Percentiles rank a stretch among this genome's conserved stretches.
Conservation (phyloP, 768 basidiomycete species). For the Amyloporia xantha region DNA sequence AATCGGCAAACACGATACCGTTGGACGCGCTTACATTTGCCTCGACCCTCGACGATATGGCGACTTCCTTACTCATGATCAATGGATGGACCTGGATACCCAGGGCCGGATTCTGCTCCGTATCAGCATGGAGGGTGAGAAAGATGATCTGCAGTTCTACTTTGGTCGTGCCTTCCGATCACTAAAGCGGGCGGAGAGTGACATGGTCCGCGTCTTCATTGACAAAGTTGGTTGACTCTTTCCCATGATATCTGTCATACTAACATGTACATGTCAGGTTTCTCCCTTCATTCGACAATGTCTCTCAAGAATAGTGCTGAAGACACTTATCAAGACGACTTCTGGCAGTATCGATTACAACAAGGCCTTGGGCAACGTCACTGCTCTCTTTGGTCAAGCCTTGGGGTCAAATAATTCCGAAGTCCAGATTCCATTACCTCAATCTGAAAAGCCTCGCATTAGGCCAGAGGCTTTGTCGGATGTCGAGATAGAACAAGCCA, state of each 20-base stretch:
- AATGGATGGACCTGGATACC: conserved; percentile 88
- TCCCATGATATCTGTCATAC: not conserved
- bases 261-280: conserved; percentile 52
- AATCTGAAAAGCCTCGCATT: conserved; percentile 68
- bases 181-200: conserved; percentile 85
- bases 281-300: conserved; percentile 87
- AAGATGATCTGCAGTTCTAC: conserved; percentile 95
- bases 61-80: conserved; percentile 84
- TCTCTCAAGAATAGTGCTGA: conserved; percentile 70
- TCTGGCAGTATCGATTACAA: conserved; percentile 72
- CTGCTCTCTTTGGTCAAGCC: conserved; percentile 76
- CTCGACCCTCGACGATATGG: conserved; percentile 84
- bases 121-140: conserved; percentile 98
- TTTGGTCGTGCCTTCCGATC: conserved; percentile 94
- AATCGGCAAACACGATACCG: conserved; percentile 87
- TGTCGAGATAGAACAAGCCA: conserved; percentile 90
- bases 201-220: conserved; percentile 94
- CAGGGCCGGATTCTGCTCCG: conserved; percentile 80
- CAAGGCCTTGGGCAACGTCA: conserved; percentile 79
- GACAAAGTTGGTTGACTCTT: conserved; percentile 67
- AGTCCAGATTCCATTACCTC: conserved; percentile 71
- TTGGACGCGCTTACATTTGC: conserved; percentile 88
- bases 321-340: conserved; percentile 61
- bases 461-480: conserved; percentile 82
- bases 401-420: conserved; percentile 60